phyloP scores from a whole-genome alignment of 176 grass and related monocot genomes.

The Triticum dicoccoides region DNA sequence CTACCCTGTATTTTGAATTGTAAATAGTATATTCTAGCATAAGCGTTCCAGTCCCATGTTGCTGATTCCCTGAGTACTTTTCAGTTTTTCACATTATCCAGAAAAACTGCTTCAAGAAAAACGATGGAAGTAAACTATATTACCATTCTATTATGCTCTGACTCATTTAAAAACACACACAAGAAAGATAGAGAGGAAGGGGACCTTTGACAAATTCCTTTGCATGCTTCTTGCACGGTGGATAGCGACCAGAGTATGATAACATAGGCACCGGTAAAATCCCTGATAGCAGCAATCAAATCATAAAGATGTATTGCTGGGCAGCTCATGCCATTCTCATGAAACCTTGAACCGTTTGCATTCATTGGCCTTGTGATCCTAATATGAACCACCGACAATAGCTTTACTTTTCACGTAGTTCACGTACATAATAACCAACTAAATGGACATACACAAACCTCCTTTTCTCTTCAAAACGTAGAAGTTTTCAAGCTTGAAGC shows the following conservation, averaged over 20 bases:
- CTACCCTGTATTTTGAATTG: neutral
- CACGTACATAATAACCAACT: neutral
- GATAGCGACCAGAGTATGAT: no score
- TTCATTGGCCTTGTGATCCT: neutral
- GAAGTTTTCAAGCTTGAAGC: neutral
- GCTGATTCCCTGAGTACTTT: neutral
- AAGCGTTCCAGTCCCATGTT: neutral
- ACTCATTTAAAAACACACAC: no score
- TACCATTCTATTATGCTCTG: neutral
- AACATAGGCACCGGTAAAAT: no score
- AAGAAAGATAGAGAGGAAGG: no score
- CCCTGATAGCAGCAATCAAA: neutral
- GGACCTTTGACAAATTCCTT: no score
- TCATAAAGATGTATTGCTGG: neutral
- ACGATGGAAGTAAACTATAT: conserved; percentile 2
- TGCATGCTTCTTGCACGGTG: no score
- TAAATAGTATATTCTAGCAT: neutral
- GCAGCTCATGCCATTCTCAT: neutral
- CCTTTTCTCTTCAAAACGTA: neutral
- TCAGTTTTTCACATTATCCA: neutral
- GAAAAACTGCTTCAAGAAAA: conserved; percentile 4
- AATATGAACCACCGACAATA: neutral
- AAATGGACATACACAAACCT: neutral
- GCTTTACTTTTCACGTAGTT: neutral
- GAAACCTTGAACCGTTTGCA: neutral